Conservation (phyloP, 2,329 filamentous ascomycete genomes). For the Cercospora sojina region DNA sequence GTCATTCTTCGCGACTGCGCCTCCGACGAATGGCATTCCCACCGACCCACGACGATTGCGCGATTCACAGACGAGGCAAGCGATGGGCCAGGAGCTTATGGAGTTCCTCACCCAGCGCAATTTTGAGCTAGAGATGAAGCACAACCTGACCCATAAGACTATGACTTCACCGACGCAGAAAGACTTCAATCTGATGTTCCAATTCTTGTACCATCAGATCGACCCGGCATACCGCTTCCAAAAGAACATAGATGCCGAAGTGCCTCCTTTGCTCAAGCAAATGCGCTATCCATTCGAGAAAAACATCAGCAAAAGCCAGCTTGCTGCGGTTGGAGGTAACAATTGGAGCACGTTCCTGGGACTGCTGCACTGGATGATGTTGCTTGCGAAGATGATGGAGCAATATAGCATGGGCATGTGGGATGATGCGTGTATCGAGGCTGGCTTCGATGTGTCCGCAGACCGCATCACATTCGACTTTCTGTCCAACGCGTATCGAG, state of each 20-base stretch:
- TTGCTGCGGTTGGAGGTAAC: constrained; percentile 89
- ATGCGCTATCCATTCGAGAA: constrained; percentile 92
- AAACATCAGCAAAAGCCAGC: constrained; percentile 93
- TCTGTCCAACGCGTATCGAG: constrained; percentile 81
- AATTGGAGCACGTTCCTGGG: constrained; percentile 97
- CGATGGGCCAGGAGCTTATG: constrained; percentile 83
- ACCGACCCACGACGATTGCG: constrained; percentile 83
- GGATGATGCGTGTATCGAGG: constrained; percentile 85
- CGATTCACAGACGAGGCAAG: constrained; percentile 74
- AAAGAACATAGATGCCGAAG: constrained; percentile 93
- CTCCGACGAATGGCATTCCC: constrained; percentile 76
- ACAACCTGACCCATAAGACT: constrained; percentile 84
- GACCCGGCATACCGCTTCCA: constrained; percentile 91
- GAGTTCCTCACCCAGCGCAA: constrained; percentile 92
- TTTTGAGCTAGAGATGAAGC: constrained; percentile 97
- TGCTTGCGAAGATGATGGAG: constrained; percentile 90
- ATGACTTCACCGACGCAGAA: constrained; percentile 95
- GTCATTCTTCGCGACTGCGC: constrained; percentile 90
- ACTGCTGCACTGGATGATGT: constrained; percentile 98
- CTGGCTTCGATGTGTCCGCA: constrained; percentile 79
- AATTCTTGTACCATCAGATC: constrained; percentile 95
- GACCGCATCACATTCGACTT: constrained; percentile 96
- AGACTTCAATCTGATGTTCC: constrained; percentile 96
- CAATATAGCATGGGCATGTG: constrained; percentile 75
- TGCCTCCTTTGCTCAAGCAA: constrained; percentile 88